Conservation (phyloP, 371 early-diverging fungal species). For the Coemansia sp. region DNA sequence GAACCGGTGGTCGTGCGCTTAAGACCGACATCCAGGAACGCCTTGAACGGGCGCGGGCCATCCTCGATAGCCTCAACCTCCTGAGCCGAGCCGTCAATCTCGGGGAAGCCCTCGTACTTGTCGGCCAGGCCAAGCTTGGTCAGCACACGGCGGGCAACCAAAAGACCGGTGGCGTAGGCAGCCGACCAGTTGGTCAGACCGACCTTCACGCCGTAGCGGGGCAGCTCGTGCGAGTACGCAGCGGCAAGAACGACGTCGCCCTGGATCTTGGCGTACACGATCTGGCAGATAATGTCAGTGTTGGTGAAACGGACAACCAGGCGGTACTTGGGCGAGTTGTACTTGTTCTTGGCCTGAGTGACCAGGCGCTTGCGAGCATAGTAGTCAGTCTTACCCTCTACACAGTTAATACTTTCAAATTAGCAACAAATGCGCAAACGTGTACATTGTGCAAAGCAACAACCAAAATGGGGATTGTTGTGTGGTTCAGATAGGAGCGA, state of each 20-base stretch:
- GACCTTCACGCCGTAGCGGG: slow-evolving; percentile 96
- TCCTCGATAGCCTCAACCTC: slow-evolving; percentile 87
- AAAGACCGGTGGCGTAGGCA: slow-evolving; percentile 98
- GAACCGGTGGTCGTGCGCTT: slow-evolving; percentile 99
- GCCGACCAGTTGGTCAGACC: slow-evolving; percentile 99
- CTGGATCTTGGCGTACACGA: slow-evolving; percentile 97
- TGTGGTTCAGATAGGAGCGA: slow-evolving; percentile 86
- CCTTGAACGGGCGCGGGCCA: slow-evolving; percentile 98
- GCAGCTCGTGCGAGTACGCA: slow-evolving; percentile 99
- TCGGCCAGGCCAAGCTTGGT: slow-evolving; percentile 93
- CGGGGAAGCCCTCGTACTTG: slow-evolving; percentile 94
- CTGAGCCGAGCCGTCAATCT: slow-evolving; percentile 90
- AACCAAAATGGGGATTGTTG: background rate
- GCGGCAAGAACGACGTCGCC: slow-evolving; percentile 98
- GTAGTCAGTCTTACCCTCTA: slow-evolving; percentile 99
- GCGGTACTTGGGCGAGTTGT: slow-evolving; percentile 99
- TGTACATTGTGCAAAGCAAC: too few species aligned
- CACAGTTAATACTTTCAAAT: too few species aligned
- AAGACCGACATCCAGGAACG: slow-evolving; percentile 99
- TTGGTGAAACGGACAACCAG: slow-evolving; percentile 99
- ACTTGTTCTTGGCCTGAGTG: slow-evolving; percentile 99
- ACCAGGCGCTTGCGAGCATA: slow-evolving; percentile 98
- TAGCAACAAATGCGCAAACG: too few species aligned
- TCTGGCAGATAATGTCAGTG: slow-evolving; percentile 96
- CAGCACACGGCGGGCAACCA: slow-evolving; percentile 96